phyloP scores from a whole-genome alignment of 345 rosid species.

The Bruguiera sexangula region DNA sequence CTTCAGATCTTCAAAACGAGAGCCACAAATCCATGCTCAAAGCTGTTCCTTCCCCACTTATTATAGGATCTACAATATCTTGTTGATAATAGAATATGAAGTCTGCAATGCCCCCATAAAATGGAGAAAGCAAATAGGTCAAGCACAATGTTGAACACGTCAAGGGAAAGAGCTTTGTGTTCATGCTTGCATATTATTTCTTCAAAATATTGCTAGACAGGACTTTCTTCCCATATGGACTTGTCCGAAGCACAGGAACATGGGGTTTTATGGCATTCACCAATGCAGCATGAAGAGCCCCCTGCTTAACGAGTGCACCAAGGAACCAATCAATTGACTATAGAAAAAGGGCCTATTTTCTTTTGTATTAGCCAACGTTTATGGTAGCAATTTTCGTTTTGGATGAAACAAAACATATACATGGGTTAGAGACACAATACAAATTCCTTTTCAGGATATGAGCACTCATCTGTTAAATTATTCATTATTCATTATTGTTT shows the following conservation, averaged over 20 bases:
- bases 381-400: too few relatives aligned
- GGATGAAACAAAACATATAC: too few relatives aligned
- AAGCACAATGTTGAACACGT: background rate
- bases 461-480: too few relatives aligned
- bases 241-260: constrained; percentile 55
- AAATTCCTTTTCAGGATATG: too few relatives aligned
- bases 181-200: constrained; percentile 42
- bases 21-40: constrained; percentile 6
- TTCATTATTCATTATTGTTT: too few relatives aligned
- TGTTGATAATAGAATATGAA: constrained; percentile 22
- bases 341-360: background rate
- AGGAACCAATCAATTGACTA: background rate
- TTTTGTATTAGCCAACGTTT: background rate
- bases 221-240: constrained; percentile 85
- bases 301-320: constrained; percentile 40
- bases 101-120: constrained; percentile 20
- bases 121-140: background rate
- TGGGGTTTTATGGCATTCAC: constrained; percentile 65
- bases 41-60: constrained; percentile 33
- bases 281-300: constrained; percentile 49
- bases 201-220: constrained; percentile 57
- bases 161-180: background rate
- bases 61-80: constrained; percentile 42
- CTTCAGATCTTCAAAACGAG: constrained; percentile 16
- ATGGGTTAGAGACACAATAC: too few relatives aligned